A percentile compares a stretch with the other conserved stretches of the same genome.
Conservation (phyloP, 495 filamentous ascomycete species). For the Podospora bellae-mahoneyi region DNA sequence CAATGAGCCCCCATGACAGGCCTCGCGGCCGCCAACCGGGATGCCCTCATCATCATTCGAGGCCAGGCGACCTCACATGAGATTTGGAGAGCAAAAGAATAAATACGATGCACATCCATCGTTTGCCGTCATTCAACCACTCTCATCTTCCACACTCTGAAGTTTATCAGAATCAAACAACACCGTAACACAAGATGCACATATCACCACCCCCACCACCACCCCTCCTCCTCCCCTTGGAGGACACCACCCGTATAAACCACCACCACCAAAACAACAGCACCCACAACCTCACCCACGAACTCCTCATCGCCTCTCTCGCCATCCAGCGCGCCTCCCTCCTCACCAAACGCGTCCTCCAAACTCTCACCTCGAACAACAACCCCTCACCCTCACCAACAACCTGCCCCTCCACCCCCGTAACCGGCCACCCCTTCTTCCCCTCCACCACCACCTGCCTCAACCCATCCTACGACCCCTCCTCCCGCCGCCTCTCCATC, state of each 20-base stretch:
- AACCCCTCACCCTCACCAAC: conserved; percentile 20
- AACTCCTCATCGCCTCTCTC: conserved; percentile 49
- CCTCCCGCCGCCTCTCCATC: conserved; percentile 28
- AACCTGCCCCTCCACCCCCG: conserved; percentile 4
- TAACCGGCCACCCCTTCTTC: not conserved
- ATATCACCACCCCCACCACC: not conserved
- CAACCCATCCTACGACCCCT: not conserved
- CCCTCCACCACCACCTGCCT: not conserved
- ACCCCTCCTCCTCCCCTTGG: not conserved
- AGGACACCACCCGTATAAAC: not conserved
- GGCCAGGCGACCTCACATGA: not conserved
- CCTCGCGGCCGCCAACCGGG: not conserved
- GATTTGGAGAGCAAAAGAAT: not conserved
- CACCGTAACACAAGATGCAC: too few species aligned
- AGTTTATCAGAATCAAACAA: too few species aligned
- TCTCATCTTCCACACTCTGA: not conserved
- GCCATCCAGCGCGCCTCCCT: conserved; percentile 55
- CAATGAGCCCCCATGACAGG: not conserved
- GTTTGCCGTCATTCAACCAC: too few species aligned
- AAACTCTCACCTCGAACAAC: conserved; percentile 22
- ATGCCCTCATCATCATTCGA: not conserved
- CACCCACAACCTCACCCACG: conserved; percentile 26
- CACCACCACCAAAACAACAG: not conserved
- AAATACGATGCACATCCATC: not conserved
- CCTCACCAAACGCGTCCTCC: conserved; percentile 50